Evolutionary conservation across 768 basidiomycete genomes (phyloP).

Genomic region (Cytidiella melzeri): DNA sequence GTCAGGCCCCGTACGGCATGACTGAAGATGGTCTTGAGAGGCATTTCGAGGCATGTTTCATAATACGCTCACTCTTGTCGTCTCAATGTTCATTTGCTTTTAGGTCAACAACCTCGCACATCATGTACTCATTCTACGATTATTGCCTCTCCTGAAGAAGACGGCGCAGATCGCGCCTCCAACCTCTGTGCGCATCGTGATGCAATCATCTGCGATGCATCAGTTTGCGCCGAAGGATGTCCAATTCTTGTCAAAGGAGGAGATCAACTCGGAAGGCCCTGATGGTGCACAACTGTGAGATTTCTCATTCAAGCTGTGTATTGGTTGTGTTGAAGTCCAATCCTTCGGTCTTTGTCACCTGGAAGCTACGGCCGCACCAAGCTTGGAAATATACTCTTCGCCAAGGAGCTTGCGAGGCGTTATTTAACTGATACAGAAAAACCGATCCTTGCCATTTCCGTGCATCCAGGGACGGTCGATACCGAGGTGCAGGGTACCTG

Average conservation of each 20-base stretch:
- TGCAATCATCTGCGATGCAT: constrained; percentile 26
- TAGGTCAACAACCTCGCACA: constrained; percentile 26
- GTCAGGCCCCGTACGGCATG: constrained; percentile 22
- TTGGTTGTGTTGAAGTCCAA: neutral
- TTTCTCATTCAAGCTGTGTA: neutral
- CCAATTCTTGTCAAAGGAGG: constrained; percentile 20
- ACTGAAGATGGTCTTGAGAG: constrained; percentile 22
- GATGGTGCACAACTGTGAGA: constrained; percentile 20
- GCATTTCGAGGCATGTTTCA: constrained; percentile 21
- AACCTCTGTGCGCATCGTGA: constrained; percentile 22
- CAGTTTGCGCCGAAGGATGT: constrained; percentile 16
- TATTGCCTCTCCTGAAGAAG: constrained; percentile 24
- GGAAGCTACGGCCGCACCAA: constrained; percentile 23
- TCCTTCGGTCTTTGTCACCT: neutral
- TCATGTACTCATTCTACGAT: constrained; percentile 21
- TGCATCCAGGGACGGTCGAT: constrained; percentile 26
- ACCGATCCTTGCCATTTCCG: constrained; percentile 21
- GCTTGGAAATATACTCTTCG: constrained; percentile 22
- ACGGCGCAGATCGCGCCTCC: constrained; percentile 18
- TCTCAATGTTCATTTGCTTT: neutral
- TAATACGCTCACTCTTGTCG: neutral
- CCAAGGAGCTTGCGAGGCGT: constrained; percentile 18
- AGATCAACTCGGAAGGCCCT: constrained; percentile 18
- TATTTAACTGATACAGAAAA: constrained; percentile 15
- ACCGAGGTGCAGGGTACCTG: constrained; percentile 23